Base-by-base conservation (phyloP, 164 flowering plant genomes). In the Protea cynaroides region DNA sequence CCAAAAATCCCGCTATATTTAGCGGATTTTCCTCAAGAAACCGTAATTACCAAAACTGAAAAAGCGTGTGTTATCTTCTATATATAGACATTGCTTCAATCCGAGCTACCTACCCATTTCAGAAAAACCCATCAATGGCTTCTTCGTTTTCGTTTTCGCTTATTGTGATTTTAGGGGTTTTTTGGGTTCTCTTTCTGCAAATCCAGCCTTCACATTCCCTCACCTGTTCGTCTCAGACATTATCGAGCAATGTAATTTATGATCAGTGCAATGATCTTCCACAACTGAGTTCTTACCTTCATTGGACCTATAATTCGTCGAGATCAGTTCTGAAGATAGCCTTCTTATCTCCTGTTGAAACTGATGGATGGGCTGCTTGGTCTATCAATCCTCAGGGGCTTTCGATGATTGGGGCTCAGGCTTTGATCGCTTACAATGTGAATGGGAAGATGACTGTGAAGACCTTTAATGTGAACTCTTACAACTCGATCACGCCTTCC, bases 341-440 rank as follows among this genome's bases (percentile, higher is more conserved):
- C 38, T 83, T 81, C 70, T 23, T 65, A 5, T 83, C 87, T 18
- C 55, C 80, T 0, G 61, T 75, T 11, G 55, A 15, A 4, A 56
- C 83, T 25, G 18, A 7, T 29, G 86, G 86, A 1, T 86, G 91
- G 91, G 36, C 83, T 13, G 62, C 88, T 0, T 86, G 88, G 87
- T 88, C 82, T 40, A 75, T 86, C 38, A 86, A 86, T 68, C 91
- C 91, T 12, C 65, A 70, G 9, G 34, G 55, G 22, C 29, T 65
- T 17, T 76, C 74, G 21, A 86, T 86, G 91, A 51, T 47, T 6
- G 91, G 87, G 0, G 44, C 88, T 0, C 84, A 81, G 63, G 68
- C 88, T 4, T 63, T 86, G 38, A 37, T 84, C 22, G 91, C 85
- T 12, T 65, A 61, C 65, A 34, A 15, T 52, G 25, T 57, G 4